A percentile compares a stretch with the other conserved stretches of the same genome.
Evolutionary conservation across 1,284 basidiomycete species (phyloP).

Genomic region (Trichosporon sp.): DNA sequence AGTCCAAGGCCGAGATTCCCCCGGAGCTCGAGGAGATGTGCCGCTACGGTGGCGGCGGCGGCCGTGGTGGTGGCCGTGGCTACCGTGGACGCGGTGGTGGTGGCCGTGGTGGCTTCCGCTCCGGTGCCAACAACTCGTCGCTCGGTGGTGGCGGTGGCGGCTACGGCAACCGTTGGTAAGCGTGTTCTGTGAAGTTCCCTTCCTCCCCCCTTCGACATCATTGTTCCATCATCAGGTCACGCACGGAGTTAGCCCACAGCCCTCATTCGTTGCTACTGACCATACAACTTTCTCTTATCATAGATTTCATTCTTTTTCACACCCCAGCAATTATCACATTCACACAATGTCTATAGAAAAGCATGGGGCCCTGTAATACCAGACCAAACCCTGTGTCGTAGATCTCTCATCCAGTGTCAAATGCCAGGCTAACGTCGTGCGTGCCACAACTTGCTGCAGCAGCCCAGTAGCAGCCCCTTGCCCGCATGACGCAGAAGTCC

Average conservation of each 20-base stretch:
- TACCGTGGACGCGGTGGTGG: slow-evolving; percentile 61
- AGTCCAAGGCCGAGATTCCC: slow-evolving; percentile 86
- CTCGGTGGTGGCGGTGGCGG: slow-evolving; percentile 44
- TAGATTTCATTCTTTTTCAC: slow-evolving; percentile 27
- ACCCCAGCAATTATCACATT: slow-evolving; percentile 24
- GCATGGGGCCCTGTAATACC: slow-evolving; percentile 15
- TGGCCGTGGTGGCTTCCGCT: slow-evolving; percentile 57
- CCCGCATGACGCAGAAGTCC: slow-evolving; percentile 13
- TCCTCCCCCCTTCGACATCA: slow-evolving; percentile 8
- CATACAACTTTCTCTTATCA: not conserved
- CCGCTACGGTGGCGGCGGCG: slow-evolving; percentile 71
- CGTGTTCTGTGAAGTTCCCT: slow-evolving; percentile 6
- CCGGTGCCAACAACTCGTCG: slow-evolving; percentile 32
- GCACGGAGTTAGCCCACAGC: slow-evolving; percentile 16
- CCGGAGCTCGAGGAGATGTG: slow-evolving; percentile 92
- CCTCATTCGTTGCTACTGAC: slow-evolving; percentile 28
- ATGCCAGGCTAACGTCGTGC: slow-evolving; percentile 26
- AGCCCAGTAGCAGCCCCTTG: not conserved
- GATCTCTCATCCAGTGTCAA: slow-evolving; percentile 15
- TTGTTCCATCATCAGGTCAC: slow-evolving; percentile 13
- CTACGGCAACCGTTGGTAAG: slow-evolving; percentile 45
- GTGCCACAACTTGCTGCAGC: slow-evolving; percentile 13
- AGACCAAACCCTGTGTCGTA: slow-evolving; percentile 15
- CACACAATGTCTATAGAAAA: slow-evolving; percentile 27
- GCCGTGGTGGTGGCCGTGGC: slow-evolving; percentile 56